Conservation (phyloP, 1,284 basidiomycete genomes). For the Caloboletus firmus region DNA sequence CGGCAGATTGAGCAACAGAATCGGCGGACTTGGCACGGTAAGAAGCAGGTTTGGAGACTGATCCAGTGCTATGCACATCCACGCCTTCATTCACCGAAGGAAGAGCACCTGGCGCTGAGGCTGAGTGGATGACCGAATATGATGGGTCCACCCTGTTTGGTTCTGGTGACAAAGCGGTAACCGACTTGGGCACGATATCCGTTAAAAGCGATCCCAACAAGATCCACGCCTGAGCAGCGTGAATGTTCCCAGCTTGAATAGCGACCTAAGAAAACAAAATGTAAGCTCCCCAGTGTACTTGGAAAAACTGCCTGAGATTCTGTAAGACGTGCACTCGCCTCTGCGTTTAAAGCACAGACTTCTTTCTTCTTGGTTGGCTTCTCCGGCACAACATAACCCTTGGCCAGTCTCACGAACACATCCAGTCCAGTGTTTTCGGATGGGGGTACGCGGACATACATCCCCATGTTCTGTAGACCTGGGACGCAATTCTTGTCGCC, state of each 20-base stretch:
- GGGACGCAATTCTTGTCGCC: slow-evolving; percentile 53
- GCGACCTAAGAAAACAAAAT: slow-evolving; percentile 49
- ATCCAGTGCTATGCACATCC: slow-evolving; percentile 6
- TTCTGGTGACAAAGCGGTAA: slow-evolving; percentile 29
- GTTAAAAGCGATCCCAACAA: slow-evolving; percentile 60
- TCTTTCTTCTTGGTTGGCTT: slow-evolving; percentile 46
- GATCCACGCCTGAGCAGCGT: slow-evolving; percentile 70
- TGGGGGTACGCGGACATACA: slow-evolving; percentile 32
- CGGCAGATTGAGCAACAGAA: slow-evolving; percentile 7
- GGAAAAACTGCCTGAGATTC: background rate
- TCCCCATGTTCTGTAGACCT: slow-evolving; percentile 55
- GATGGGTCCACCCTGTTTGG: slow-evolving; percentile 20
- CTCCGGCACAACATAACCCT: slow-evolving; percentile 60
- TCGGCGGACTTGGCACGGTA: slow-evolving; percentile 30
- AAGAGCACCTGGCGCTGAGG: slow-evolving; percentile 44
- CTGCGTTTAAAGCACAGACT: slow-evolving; percentile 49
- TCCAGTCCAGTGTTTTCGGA: slow-evolving; percentile 39
- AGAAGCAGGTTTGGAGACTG: slow-evolving; percentile 25
- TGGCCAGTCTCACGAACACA: slow-evolving; percentile 60
- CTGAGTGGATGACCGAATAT: slow-evolving; percentile 38
- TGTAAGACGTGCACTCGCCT: slow-evolving; percentile 38
- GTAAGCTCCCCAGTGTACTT: background rate
- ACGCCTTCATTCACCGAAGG: slow-evolving; percentile 27
- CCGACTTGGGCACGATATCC: slow-evolving; percentile 42
- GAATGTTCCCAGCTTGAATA: slow-evolving; percentile 55